phyloP scores from a whole-genome alignment of 2,329 filamentous ascomycete species.

The Colletotrichum sp. region DNA sequence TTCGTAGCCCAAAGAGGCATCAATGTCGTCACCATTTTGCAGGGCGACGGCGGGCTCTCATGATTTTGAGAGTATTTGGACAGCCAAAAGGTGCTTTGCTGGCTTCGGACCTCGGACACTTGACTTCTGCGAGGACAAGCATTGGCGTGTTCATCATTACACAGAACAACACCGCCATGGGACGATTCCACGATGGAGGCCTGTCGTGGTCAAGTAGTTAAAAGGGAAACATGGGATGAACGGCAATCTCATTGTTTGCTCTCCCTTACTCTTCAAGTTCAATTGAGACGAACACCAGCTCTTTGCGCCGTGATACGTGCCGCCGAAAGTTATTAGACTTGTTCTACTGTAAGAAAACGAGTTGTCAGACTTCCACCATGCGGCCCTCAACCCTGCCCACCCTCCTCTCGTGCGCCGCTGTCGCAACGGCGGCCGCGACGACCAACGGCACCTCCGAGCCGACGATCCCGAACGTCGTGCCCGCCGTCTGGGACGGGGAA shows the following conservation, averaged over 20 bases:
- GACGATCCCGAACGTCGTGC: constrained; percentile 26
- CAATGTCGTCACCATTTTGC: constrained; percentile 18
- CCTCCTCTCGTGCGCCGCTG: constrained; percentile 9
- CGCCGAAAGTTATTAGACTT: constrained; percentile 10
- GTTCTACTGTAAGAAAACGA: background rate
- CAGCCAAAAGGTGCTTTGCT: background rate
- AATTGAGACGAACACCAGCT: background rate
- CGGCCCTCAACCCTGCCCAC: background rate
- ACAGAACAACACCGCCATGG: background rate
- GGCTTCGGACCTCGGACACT: constrained; percentile 21
- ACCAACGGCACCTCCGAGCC: constrained; percentile 13
- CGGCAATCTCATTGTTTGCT: background rate
- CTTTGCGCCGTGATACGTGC: background rate
- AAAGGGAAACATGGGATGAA: background rate
- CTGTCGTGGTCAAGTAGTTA: background rate
- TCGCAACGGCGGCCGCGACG: constrained; percentile 8
- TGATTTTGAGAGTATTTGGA: background rate
- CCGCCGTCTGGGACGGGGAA: constrained; percentile 33
- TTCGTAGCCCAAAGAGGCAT: constrained; percentile 12
- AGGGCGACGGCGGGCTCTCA: background rate
- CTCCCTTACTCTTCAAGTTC: background rate
- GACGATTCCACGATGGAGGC: background rate
- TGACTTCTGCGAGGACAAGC: constrained; percentile 3
- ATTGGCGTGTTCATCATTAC: constrained; percentile 21
- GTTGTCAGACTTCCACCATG: background rate